These are phyloP conservation scores for Olyra latifolia DNA, from an alignment of 176 grass and related monocot species.

Conservation along the genomic window DNA sequence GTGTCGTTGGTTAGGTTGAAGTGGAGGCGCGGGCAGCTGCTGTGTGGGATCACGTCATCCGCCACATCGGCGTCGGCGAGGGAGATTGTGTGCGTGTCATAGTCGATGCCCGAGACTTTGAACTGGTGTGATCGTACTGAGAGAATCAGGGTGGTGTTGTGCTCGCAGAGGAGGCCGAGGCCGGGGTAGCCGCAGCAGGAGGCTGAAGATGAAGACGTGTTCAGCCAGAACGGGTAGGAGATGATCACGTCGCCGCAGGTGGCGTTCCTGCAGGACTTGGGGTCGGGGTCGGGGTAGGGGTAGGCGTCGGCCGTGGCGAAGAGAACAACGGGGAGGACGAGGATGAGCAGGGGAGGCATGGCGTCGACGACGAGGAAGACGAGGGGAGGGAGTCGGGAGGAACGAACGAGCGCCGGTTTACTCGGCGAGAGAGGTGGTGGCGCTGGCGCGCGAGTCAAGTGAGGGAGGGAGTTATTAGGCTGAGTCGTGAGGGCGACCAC, in stretches of 20 bases:
- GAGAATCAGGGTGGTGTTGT: constrained; percentile 32
- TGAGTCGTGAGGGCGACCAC: not conserved
- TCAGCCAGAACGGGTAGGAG: constrained; percentile 59
- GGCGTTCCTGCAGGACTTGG: constrained; percentile 4
- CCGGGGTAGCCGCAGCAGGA: constrained; percentile 39
- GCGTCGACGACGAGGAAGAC: not conserved
- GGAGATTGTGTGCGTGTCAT: not conserved
- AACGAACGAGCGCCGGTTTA: not conserved
- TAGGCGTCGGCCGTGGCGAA: not conserved
- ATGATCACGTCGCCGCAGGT: constrained; percentile 37
- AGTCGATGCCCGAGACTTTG: constrained; percentile 31
- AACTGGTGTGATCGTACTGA: constrained; percentile 24
- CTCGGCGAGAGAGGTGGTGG: not conserved
- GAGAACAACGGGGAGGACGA: not conserved
- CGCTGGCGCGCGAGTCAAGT: constrained; percentile 27
- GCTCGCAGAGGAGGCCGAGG: constrained; percentile 49
- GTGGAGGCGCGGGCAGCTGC: constrained; percentile 37
- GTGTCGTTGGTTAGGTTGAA: constrained; percentile 43
- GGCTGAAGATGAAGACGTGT: fast-evolving
- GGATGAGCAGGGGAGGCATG: constrained; percentile 23
- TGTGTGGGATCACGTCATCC: no score
- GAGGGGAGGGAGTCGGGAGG: not conserved
- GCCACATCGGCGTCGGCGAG: constrained; percentile 39
- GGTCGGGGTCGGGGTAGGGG: not conserved
- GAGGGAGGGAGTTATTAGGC: not conserved